These are phyloP conservation scores for Saccharata proteae DNA, from an alignment of 2,329 filamentous ascomycete genomes.

Conservation along the genomic window DNA sequence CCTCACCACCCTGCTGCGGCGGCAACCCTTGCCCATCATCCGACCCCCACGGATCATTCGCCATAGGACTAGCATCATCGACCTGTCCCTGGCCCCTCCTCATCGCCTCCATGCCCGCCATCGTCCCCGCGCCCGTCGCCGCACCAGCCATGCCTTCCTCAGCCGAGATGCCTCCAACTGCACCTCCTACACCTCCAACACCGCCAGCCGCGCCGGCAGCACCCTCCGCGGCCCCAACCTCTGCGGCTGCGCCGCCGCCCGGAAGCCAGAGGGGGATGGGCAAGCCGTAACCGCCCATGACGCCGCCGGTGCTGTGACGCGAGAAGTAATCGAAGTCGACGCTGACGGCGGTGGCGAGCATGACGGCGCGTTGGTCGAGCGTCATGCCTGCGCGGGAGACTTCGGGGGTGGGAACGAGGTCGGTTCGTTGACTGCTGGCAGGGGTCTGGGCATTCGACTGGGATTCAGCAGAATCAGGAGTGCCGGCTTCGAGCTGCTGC, in stretches of 20 bases:
- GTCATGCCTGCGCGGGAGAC: conserved; percentile 41
- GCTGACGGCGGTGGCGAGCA: conserved; percentile 53
- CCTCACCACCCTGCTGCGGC: conserved; percentile 11
- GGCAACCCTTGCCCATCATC: conserved; percentile 8
- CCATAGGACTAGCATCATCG: conserved; percentile 21
- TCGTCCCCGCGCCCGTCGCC: conserved; percentile 41
- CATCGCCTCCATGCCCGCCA: conserved; percentile 54
- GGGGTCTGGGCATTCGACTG: conserved; percentile 1
- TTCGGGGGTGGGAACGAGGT: conserved; percentile 7
- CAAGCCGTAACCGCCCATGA: conserved; percentile 27
- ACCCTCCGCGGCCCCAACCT: conserved; percentile 25
- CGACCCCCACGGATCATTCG: conserved; percentile 16
- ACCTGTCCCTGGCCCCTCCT: conserved; percentile 33
- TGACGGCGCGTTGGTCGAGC: conserved; percentile 52
- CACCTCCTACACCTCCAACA: conserved; percentile 31
- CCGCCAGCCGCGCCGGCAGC: conserved; percentile 32
- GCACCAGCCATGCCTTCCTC: conserved; percentile 32
- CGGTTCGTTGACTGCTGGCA: conserved; percentile 4
- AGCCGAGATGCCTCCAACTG: conserved; percentile 33
- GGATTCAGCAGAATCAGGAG: neutral
- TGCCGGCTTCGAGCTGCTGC: conserved; percentile 17
- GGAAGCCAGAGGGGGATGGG: conserved; percentile 42
- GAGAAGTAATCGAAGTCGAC: conserved; percentile 60
- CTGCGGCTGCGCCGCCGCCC: conserved; percentile 16
- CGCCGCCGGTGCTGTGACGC: conserved; percentile 39